Percentiles rank a stretch among this genome's conserved stretches.
phyloP scores from a whole-genome alignment of 768 basidiomycete genomes.

The Lactarius hengduanensis region DNA sequence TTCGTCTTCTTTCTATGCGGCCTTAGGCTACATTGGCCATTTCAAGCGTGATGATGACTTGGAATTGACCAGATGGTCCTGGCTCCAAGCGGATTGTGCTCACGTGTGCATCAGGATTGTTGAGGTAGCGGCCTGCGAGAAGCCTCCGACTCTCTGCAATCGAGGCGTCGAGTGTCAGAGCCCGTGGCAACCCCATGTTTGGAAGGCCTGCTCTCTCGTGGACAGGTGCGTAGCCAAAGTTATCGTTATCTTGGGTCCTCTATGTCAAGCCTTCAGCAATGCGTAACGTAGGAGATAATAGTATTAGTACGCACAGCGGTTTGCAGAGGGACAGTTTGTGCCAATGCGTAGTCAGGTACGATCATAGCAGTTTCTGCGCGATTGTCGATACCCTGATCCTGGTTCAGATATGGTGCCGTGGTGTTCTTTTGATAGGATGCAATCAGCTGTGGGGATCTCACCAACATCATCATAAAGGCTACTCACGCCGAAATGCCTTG shows the following conservation, averaged over 20 bases:
- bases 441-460: not conserved
- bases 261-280: not conserved
- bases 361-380: not conserved
- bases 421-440: not conserved
- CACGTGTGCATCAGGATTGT: not conserved
- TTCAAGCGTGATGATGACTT: slow-evolving; percentile 3
- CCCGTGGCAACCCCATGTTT: too few relatives aligned
- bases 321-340: not conserved
- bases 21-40: not conserved
- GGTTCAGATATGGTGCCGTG: not conserved
- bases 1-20: not conserved
- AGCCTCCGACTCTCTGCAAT: not conserved
- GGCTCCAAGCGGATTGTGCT: not conserved
- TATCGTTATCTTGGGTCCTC: not conserved
- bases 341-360: not conserved
- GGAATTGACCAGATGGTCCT: not conserved
- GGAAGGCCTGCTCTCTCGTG: not conserved
- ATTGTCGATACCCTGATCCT: not conserved
- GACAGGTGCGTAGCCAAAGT: not conserved
- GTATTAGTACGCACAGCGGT: too few relatives aligned
- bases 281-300: too few relatives aligned
- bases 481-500: not conserved
- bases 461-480: not conserved
- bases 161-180: not conserved
- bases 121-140: slow-evolving; percentile 1